phyloP scores from a whole-genome alignment of 371 early-diverging fungal genomes.

The Funneliformis caledonium region DNA sequence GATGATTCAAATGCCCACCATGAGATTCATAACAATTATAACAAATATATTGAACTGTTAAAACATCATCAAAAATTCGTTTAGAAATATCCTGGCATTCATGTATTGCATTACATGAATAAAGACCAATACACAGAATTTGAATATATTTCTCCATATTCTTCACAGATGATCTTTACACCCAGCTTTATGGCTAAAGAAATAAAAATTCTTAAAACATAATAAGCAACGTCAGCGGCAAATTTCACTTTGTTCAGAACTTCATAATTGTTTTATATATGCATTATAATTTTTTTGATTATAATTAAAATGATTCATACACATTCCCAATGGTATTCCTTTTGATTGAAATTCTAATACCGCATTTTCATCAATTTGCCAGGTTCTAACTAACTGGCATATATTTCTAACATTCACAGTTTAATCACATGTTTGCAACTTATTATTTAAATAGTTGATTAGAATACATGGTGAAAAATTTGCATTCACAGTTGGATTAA shows the following conservation, averaged over 20 bases:
- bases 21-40: background rate
- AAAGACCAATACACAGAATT: no score
- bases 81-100: no score
- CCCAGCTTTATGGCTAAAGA: no score
- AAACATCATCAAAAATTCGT: no score
- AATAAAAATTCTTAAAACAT: no score
- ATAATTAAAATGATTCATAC: background rate
- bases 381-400: background rate
- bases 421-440: background rate
- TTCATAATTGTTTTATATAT: background rate
- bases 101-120: no score
- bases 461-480: constrained; percentile 1
- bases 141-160: no score
- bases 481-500: background rate
- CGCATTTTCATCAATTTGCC: background rate
- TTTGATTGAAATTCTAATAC: background rate
- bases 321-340: background rate
- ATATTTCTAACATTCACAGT: background rate
- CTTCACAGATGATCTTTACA: background rate
- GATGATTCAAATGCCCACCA: no score
- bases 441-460: background rate
- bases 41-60: background rate
- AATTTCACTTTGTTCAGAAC: background rate
- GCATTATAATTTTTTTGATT: background rate
- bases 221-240: background rate